Evolutionary conservation across 139 green algal genomes (phyloP), one percentile per base, ranked within the genome.

Genomic region (Chlorella vulgaris): DNA sequence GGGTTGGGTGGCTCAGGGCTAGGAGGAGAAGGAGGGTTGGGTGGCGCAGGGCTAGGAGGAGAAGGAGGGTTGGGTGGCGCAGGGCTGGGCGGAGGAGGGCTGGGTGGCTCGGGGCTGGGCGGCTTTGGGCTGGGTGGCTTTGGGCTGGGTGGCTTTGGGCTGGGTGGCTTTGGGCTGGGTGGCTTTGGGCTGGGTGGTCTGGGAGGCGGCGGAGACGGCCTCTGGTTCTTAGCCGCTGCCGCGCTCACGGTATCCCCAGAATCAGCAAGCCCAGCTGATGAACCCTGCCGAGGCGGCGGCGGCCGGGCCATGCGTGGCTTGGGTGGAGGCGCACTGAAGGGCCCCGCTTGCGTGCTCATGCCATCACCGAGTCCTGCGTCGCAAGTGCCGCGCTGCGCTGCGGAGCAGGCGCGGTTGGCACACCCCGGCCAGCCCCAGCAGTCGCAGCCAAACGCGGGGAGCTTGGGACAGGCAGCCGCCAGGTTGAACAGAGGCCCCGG

Each of bases 371-470:
- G 7, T 19, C 67, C 28, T 28, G 39, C 38, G 21, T 58, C 67
- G 26, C 67, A 74, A 4, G 39, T 10, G 1, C 21, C 7, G 1
- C 38, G 38, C 67, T 74, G 38, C 18, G 67, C 39, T 1, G 67
- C 24, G 3, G 38, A 55, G 67, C 67, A 74, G 31, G 21, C 67
- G 22, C 26, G 40, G 38, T 51, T 58, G 36, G 39, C 67, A n/a
- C 67, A 74, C 19, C 67, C 67, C 3, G 28, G 26, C 7, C 39
- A 51, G 67, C 67, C 67, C 67, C 67, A 74, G 67, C 67, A 74
- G 39, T 74, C 67, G 26, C 67, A 74, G 36, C 67, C 67, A 38
- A 74, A 74, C 5, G 22, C 2, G 5, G 67, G 67, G 31, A 74
- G 38, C 22, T 28, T 7, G 67, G 67, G 67, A 38, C 67, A 74